Evolutionary conservation across 495 filamentous ascomycete species (phyloP).

Genomic region (Talaromyces adpressus): DNA sequence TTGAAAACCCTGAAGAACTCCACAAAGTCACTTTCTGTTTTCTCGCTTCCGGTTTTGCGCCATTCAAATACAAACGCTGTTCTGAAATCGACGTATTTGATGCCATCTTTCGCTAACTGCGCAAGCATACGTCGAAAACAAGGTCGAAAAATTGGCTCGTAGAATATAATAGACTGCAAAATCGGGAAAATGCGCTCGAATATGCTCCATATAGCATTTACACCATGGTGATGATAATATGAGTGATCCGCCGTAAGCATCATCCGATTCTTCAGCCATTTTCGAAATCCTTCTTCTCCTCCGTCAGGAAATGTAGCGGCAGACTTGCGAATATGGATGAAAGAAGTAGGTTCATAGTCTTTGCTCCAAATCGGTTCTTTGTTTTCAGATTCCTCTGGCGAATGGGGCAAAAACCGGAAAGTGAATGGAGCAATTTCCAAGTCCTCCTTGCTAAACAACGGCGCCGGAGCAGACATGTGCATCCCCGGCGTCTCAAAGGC

Average conservation of each 20-base stretch:
- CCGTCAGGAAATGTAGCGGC: slow-evolving; percentile 67
- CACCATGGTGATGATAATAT: slow-evolving; percentile 71
- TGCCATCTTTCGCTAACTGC: slow-evolving; percentile 65
- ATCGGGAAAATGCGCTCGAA: slow-evolving; percentile 65
- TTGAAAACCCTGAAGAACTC: slow-evolving; percentile 63
- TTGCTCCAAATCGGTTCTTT: slow-evolving; percentile 52
- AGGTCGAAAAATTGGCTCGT: slow-evolving; percentile 83
- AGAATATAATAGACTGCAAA: slow-evolving; percentile 66
- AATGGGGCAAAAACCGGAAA: slow-evolving; percentile 45
- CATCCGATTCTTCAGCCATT: slow-evolving; percentile 71
- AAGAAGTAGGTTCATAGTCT: slow-evolving; percentile 47
- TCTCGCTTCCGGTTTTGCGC: slow-evolving; percentile 48
- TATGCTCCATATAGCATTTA: slow-evolving; percentile 72
- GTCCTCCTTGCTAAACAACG: slow-evolving; percentile 41
- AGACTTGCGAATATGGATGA: slow-evolving; percentile 53
- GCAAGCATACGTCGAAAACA: slow-evolving; percentile 63
- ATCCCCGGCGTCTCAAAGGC: slow-evolving; percentile 70
- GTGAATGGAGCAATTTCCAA: slow-evolving; percentile 33
- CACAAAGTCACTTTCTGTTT: slow-evolving; percentile 51
- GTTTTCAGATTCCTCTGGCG: slow-evolving; percentile 10
- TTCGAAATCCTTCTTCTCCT: slow-evolving; percentile 61
- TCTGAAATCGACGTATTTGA: slow-evolving; percentile 70
- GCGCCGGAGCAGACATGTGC: slow-evolving; percentile 50
- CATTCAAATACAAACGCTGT: slow-evolving; percentile 57
- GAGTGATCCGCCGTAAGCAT: slow-evolving; percentile 64